A percentile compares a stretch with the other conserved stretches of the same genome.
Evolutionary conservation across 805 yeast genomes (phyloP).

Genomic region (Candida hungchunana): DNA sequence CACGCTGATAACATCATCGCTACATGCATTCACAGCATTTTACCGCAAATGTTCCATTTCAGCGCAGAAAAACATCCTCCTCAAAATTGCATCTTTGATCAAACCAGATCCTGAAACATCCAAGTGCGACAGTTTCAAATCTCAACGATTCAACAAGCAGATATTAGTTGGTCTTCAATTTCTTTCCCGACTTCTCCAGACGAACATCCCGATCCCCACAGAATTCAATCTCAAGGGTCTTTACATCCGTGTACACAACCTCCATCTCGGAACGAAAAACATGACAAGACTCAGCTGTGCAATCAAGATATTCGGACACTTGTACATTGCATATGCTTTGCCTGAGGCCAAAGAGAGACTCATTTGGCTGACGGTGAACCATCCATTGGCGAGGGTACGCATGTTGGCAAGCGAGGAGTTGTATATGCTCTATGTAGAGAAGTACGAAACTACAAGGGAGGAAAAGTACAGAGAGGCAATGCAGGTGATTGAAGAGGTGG

Average conservation of each 20-base stretch:
- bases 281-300: constrained; percentile 35
- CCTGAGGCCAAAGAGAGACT: constrained; percentile 20
- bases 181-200: constrained; percentile 19
- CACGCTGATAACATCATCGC: constrained; percentile 38
- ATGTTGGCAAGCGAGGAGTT: constrained; percentile 38
- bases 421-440: constrained; percentile 33
- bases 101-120: constrained; percentile 18
- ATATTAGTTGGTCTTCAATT: constrained; percentile 25
- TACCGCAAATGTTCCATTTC: constrained; percentile 21
- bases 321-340: constrained; percentile 25
- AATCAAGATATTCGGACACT: constrained; percentile 39
- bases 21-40: constrained; percentile 34
- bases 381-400: constrained; percentile 32
- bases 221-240: constrained; percentile 31
- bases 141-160: constrained; percentile 19
- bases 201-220: constrained; percentile 19
- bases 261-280: constrained; percentile 48
- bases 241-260: constrained; percentile 47
- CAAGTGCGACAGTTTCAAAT: constrained; percentile 3
- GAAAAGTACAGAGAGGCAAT: constrained; percentile 28
- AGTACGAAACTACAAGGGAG: constrained; percentile 27
- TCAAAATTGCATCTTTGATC: constrained; percentile 27
- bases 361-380: constrained; percentile 30
- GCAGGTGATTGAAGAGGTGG: constrained; percentile 10
- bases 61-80: constrained; percentile 16